These are phyloP conservation scores for Paracorniculantispora psalliotae DNA, from an alignment of 2,329 filamentous ascomycete species.

Conservation along the genomic window DNA sequence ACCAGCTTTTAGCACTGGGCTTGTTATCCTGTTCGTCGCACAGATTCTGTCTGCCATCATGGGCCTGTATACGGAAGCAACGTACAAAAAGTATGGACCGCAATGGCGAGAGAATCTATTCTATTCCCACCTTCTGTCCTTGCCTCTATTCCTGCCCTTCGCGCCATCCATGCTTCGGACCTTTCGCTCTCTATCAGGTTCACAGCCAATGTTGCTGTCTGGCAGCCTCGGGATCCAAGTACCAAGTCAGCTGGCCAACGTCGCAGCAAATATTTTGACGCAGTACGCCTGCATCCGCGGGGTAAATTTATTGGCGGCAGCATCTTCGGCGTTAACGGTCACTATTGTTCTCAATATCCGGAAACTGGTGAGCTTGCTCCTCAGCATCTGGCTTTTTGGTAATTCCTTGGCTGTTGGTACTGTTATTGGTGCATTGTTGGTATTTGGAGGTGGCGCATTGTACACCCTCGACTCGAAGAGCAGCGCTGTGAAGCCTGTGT, in stretches of 20 bases:
- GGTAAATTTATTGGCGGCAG: conserved; percentile 87
- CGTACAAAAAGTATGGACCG: conserved; percentile 78
- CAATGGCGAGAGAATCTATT: conserved; percentile 96
- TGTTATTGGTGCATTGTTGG: conserved; percentile 72
- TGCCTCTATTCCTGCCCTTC: conserved; percentile 73
- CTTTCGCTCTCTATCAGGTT: conserved; percentile 58
- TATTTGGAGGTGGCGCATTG: conserved; percentile 85
- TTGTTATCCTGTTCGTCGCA: conserved; percentile 77
- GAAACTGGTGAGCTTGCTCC: conserved; percentile 82
- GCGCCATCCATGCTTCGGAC: conserved; percentile 59
- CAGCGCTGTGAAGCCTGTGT: conserved; percentile 15
- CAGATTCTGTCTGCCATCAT: conserved; percentile 90
- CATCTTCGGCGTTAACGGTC: conserved; percentile 86
- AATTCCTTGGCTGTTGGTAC: conserved; percentile 75
- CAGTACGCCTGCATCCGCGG: conserved; percentile 94
- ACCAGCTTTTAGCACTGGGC: conserved; percentile 53
- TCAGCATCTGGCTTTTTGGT: conserved; percentile 93
- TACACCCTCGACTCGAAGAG: conserved; percentile 69
- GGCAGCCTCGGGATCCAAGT: conserved; percentile 24
- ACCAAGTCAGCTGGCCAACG: conserved; percentile 66
- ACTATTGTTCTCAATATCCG: conserved; percentile 94
- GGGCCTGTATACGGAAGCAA: conserved; percentile 90
- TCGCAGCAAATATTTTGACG: conserved; percentile 75
- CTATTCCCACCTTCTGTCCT: conserved; percentile 74
- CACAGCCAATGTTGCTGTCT: conserved; percentile 46